Evolutionary conservation across 1,284 basidiomycete genomes (phyloP).

Genomic region (Papiliotrema fonsecae): DNA sequence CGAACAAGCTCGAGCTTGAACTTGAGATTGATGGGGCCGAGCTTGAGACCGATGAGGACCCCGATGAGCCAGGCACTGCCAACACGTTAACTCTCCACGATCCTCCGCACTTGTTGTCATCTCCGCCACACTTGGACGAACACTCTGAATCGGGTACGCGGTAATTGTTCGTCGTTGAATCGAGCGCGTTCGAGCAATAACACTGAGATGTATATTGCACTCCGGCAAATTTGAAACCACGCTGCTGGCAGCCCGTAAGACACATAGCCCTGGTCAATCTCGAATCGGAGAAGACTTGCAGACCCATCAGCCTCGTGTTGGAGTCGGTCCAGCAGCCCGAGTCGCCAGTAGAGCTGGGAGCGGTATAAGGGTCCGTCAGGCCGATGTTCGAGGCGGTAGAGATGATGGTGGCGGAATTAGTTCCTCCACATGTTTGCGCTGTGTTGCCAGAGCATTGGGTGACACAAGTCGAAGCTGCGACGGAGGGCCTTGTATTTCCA

Average conservation of each 20-base stretch:
- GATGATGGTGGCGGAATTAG: constrained; percentile 3
- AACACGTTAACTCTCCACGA: neutral
- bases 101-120: neutral
- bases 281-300: neutral
- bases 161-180: neutral
- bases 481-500: constrained; percentile 17
- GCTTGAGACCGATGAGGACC: neutral
- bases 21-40: constrained; percentile 3
- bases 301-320: neutral
- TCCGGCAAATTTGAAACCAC: neutral
- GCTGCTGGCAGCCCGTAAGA: neutral
- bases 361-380: constrained; percentile 6
- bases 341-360: constrained; percentile 5
- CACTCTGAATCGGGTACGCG: neutral
- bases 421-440: constrained; percentile 8
- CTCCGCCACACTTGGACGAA: neutral
- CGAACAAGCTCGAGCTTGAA: neutral
- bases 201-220: neutral
- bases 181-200: neutral
- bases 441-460: constrained; percentile 10
- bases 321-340: constrained; percentile 12
- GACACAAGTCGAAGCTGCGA: constrained; percentile 9
- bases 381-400: neutral
- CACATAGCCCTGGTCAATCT: neutral
- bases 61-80: neutral